These are phyloP conservation scores for Narthecium ossifragum DNA, from an alignment of 106 monocot genomes.

Conservation along the genomic window DNA sequence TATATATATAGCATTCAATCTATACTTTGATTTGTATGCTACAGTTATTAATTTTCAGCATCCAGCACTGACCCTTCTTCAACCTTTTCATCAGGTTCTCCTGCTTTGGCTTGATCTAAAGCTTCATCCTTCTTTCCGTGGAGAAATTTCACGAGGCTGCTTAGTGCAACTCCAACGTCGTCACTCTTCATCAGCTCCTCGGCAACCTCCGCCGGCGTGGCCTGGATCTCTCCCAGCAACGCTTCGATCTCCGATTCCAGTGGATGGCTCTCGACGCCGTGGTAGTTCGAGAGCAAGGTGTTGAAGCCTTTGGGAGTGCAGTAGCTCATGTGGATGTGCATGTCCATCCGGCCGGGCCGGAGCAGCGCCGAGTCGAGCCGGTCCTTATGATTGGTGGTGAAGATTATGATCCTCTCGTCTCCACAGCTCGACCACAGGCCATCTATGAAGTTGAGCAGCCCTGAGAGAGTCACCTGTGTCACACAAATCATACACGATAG, in stretches of 20 bases:
- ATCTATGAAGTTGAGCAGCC: conserved; percentile 37
- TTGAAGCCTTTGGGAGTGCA: conserved; percentile 1
- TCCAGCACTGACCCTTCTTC: too few species aligned
- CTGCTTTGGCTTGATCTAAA: too few species aligned
- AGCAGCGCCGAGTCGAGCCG: conserved; percentile 30
- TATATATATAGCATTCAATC: too few species aligned
- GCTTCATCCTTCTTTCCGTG: not conserved
- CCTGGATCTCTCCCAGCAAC: not conserved
- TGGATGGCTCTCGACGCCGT: conserved; percentile 2
- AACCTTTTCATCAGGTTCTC: too few species aligned
- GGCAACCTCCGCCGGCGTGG: conserved; percentile 7
- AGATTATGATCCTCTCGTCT: conserved; percentile 41
- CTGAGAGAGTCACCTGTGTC: conserved; percentile 16
- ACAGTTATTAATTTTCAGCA: too few species aligned
- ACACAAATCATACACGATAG: not conserved
- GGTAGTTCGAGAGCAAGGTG: conserved; percentile 4
- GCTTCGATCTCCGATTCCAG: conserved; percentile 2
- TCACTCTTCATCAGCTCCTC: conserved; percentile 15
- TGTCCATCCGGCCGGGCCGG: conserved; percentile 31
- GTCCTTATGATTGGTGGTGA: conserved; percentile 47
- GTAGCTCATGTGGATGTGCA: conserved; percentile 17
- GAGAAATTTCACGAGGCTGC: not conserved
- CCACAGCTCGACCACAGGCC: conserved; percentile 42
- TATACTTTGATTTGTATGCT: too few species aligned
- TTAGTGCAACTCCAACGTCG: not conserved